phyloP scores from a whole-genome alignment of 106 monocot species.

The Vanilla planifolia region DNA sequence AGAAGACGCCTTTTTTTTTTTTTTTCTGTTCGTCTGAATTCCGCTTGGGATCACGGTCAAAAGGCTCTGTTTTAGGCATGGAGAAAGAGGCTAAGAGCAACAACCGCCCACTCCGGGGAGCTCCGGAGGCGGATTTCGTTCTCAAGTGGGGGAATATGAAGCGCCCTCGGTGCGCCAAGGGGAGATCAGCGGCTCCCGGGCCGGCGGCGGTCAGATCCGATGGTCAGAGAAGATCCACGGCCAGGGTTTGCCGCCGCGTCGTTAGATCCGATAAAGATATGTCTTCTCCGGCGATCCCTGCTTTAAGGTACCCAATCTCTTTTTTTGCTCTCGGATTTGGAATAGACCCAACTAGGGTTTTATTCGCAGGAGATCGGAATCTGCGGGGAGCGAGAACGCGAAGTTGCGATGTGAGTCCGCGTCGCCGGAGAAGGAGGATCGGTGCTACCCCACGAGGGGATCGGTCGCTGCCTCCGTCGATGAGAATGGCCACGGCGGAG shows the following conservation, averaged over 20 bases:
- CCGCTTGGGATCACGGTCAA: not conserved
- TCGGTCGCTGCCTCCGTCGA: constrained; percentile 27
- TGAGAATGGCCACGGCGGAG: no score
- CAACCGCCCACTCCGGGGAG: not conserved
- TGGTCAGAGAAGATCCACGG: constrained; percentile 22
- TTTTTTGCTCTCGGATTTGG: not conserved
- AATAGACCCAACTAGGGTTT: constrained; percentile 10
- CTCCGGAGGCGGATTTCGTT: constrained; percentile 32
- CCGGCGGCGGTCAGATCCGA: constrained; percentile 30
- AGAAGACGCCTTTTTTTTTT: not conserved
- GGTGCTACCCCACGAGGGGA: constrained; percentile 81
- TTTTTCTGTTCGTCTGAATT: not conserved
- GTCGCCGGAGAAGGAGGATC: constrained; percentile 91
- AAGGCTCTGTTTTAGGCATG: constrained; percentile 4
- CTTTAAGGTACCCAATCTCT: constrained; percentile 2
- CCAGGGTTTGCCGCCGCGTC: constrained; percentile 51
- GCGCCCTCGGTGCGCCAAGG: constrained; percentile 64
- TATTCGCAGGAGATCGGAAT: constrained; percentile 44
- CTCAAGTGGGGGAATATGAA: constrained; percentile 75
- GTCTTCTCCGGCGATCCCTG: constrained; percentile 10
- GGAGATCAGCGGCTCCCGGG: constrained; percentile 9
- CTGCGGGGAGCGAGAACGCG: constrained; percentile 39
- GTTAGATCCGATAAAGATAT: constrained; percentile 31
- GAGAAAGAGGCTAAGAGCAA: constrained; percentile 19
- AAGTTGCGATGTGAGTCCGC: constrained; percentile 24